Percentiles rank a stretch among this genome's conserved stretches.
phyloP scores from a whole-genome alignment of 805 yeast genomes.

The Candida suzukii region DNA sequence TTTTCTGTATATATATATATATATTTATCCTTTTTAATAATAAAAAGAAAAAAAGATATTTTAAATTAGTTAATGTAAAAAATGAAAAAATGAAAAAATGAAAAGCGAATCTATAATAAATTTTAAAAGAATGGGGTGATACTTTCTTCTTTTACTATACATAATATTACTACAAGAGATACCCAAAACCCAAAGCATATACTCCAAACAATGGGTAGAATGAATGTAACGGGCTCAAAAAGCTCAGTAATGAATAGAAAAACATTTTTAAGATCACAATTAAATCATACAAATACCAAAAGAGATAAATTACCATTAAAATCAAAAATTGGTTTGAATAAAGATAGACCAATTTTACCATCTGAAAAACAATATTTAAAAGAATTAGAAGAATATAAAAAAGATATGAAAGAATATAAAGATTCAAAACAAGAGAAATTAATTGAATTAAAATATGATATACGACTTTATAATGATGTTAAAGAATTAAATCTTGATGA shows the following conservation, averaged over 20 bases:
- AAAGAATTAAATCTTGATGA: slow-evolving; percentile 8
- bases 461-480: slow-evolving; percentile 8
- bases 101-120: too few species aligned
- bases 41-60: too few species aligned
- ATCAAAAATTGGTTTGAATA: not conserved
- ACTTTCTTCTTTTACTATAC: too few species aligned
- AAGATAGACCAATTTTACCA: not conserved
- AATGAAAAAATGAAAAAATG: too few species aligned
- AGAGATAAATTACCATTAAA: not conserved
- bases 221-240: not conserved
- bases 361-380: not conserved
- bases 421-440: slow-evolving; percentile 2
- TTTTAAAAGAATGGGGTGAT: too few species aligned
- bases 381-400: not conserved
- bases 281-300: slow-evolving; percentile 1
- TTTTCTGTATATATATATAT: too few species aligned
- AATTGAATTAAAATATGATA: slow-evolving; percentile 7
- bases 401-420: not conserved
- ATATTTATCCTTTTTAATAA: too few species aligned
- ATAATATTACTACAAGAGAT: too few species aligned
- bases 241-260: slow-evolving; percentile 1
- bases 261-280: not conserved
- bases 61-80: too few species aligned
- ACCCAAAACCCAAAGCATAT: not conserved
- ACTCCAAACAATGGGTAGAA: not conserved